These are phyloP conservation scores for Panellus pusillus DNA, from an alignment of 768 basidiomycete genomes.

Conservation along the genomic window DNA sequence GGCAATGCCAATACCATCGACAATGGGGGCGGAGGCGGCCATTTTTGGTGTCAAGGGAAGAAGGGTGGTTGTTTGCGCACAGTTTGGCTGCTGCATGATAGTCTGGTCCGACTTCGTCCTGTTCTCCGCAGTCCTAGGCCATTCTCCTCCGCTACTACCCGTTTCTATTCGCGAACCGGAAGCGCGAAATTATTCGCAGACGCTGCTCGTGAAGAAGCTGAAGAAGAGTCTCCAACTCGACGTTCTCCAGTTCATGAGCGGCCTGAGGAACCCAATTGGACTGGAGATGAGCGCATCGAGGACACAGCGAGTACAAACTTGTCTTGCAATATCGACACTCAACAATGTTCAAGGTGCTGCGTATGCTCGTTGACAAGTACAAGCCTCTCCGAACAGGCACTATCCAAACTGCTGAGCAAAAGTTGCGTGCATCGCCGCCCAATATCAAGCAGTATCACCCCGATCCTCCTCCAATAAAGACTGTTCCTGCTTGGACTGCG, in stretches of 20 bases:
- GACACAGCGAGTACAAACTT: conserved; percentile 3
- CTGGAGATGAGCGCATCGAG: conserved; percentile 19
- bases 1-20: conserved; percentile 89
- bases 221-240: not conserved
- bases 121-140: not conserved
- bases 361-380: conserved; percentile 88
- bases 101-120: no score
- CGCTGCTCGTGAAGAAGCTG: conserved; percentile 13
- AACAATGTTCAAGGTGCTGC: conserved; percentile 43
- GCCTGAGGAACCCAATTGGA: conserved; percentile 15
- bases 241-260: not conserved
- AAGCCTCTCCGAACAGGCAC: conserved; percentile 70
- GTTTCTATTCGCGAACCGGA: not conserved
- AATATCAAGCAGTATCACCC: conserved; percentile 29
- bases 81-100: not conserved
- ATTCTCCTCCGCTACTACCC: conserved; percentile 5
- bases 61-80: not conserved
- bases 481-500: conserved; percentile 12
- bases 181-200: conserved; percentile 21
- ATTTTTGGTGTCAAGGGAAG: conserved; percentile 33
- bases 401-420: conserved; percentile 65
- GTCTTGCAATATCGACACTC: not conserved
- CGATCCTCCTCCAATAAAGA: conserved; percentile 25
- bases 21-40: conserved; percentile 45
- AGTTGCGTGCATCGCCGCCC: conserved; percentile 52